Evolutionary conservation across 2,329 filamentous ascomycete species (phyloP).

Genomic region (Calycina marina): DNA sequence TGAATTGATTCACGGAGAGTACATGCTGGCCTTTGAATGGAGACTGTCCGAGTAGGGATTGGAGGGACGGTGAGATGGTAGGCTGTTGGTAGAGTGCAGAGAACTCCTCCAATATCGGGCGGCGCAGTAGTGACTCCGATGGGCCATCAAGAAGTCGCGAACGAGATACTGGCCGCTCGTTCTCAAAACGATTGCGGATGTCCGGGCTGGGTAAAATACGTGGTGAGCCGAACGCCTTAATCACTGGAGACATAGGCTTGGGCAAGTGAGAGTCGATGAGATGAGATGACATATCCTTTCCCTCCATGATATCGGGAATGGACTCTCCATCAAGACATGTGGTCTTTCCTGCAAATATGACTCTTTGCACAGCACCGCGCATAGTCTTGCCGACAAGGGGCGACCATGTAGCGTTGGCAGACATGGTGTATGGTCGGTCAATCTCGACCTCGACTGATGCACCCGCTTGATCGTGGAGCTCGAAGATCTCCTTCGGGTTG

Average conservation of each 20-base stretch:
- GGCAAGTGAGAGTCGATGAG: constrained; percentile 26
- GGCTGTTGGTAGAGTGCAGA: constrained; percentile 33
- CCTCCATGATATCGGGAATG: constrained; percentile 38
- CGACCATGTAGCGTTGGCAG: constrained; percentile 43
- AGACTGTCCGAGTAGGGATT: constrained; percentile 62
- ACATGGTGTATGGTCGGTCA: constrained; percentile 51
- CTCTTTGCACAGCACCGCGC: constrained; percentile 56
- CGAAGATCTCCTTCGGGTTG: constrained; percentile 69
- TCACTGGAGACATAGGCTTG: constrained; percentile 37
- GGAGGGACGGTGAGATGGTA: constrained; percentile 44
- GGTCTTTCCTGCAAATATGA: constrained; percentile 61
- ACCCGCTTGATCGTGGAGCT: constrained; percentile 65
- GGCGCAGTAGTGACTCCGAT: constrained; percentile 20
- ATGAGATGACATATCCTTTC: constrained; percentile 65
- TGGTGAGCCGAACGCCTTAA: constrained; percentile 30
- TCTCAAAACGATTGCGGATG: constrained; percentile 22
- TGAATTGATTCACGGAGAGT: constrained; percentile 83
- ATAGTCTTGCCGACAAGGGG: constrained; percentile 57
- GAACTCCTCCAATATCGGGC: constrained; percentile 30
- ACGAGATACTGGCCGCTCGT: constrained; percentile 23
- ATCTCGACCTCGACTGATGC: constrained; percentile 63
- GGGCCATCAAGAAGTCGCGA: constrained; percentile 25
- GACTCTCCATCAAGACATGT: constrained; percentile 61
- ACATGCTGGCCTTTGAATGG: constrained; percentile 84
- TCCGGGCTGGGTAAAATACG: constrained; percentile 22